Conservation (phyloP, 1,284 basidiomycete genomes). For the Porogramme epimiltina region DNA sequence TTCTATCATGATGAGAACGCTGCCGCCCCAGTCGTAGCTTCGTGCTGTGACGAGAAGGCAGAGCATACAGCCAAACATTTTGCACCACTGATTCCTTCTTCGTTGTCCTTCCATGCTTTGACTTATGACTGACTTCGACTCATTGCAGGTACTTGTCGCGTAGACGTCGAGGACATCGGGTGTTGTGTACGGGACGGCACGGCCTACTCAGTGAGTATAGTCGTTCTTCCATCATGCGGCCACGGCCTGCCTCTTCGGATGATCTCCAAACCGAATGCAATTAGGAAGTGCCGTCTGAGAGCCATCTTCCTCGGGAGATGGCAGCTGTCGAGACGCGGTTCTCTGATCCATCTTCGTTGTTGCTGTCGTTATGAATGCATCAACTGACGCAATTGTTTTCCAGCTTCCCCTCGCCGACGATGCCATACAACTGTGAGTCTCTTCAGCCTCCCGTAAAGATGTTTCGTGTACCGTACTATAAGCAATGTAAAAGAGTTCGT, state of each 20-base stretch:
- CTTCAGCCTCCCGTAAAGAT: too few species aligned
- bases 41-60: constrained; percentile 36
- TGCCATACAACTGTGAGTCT: too few species aligned
- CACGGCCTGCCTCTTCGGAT: constrained; percentile 17
- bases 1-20: constrained; percentile 30
- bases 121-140: constrained; percentile 7
- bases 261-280: constrained; percentile 36
- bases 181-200: too few species aligned
- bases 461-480: too few species aligned
- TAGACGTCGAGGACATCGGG: neutral
- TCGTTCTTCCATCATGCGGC: neutral
- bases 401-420: neutral
- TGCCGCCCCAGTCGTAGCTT: constrained; percentile 39
- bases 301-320: constrained; percentile 27
- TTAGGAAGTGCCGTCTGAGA: constrained; percentile 40
- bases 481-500: too few species aligned
- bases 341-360: constrained; percentile 26
- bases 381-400: neutral
- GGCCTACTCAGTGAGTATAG: too few species aligned
- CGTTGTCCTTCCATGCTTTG: neutral
- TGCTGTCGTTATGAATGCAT: neutral
- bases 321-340: constrained; percentile 37
- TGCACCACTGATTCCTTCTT: constrained; percentile 31
- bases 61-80: constrained; percentile 36
- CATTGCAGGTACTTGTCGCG: too few species aligned